Evolutionary conservation across 2,329 filamentous ascomycete genomes (phyloP).

Genomic region (Talaromyces rugulosus): DNA sequence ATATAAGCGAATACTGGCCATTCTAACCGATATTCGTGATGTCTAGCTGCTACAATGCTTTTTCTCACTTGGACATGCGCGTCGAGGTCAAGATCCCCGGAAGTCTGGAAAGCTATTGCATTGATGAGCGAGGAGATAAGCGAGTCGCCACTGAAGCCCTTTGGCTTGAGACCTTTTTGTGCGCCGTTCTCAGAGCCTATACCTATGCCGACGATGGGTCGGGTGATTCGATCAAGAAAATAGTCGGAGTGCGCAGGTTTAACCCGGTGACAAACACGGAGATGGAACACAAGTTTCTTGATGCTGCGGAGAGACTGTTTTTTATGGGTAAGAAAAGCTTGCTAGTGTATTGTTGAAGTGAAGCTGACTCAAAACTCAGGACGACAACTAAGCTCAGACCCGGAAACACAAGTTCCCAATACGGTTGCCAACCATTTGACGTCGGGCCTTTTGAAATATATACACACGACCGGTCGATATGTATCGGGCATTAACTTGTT

Average conservation of each 20-base stretch:
- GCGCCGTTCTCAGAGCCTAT: slow-evolving; percentile 88
- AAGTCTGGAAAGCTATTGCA: slow-evolving; percentile 93
- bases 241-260: slow-evolving; percentile 93
- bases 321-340: slow-evolving; percentile 64
- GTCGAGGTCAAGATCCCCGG: slow-evolving; percentile 97
- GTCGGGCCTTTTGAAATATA: slow-evolving; percentile 88
- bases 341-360: not conserved
- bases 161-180: slow-evolving; percentile 97
- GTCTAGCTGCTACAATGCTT: slow-evolving; percentile 90
- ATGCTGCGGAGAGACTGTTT: slow-evolving; percentile 90
- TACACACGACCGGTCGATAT: slow-evolving; percentile 90
- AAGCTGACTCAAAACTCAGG: slow-evolving; percentile 47
- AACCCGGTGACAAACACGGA: slow-evolving; percentile 99
- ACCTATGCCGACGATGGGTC: slow-evolving; percentile 95
- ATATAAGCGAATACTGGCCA: not conserved
- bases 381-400: slow-evolving; percentile 93
- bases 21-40: slow-evolving; percentile 10
- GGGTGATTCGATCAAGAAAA: slow-evolving; percentile 91
- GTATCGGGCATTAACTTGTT: slow-evolving; percentile 96
- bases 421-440: slow-evolving; percentile 94
- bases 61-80: slow-evolving; percentile 95
- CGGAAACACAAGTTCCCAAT: slow-evolving; percentile 94
- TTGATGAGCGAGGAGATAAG: slow-evolving; percentile 95
- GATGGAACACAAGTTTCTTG: slow-evolving; percentile 91
- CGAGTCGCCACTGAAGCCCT: slow-evolving; percentile 87